Evolutionary conservation across 129 eudicot genomes (phyloP).

Genomic region (Sambucus nigra): DNA sequence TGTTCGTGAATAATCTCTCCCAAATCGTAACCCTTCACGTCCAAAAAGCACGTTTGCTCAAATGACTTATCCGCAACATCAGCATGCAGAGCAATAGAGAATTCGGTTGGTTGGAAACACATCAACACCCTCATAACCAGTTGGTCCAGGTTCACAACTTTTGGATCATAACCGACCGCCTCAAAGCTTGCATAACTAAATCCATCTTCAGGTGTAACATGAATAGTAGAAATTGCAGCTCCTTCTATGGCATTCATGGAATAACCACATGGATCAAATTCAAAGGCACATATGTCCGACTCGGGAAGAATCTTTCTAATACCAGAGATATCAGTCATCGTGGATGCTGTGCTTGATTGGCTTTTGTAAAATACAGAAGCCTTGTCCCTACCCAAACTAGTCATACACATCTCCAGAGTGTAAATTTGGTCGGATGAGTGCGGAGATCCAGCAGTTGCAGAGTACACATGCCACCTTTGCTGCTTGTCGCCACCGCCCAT

Average conservation of each 20-base stretch:
- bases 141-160: constrained; percentile 8
- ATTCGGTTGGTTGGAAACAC: constrained; percentile 25
- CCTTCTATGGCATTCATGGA: constrained; percentile 31
- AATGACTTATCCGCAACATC: constrained; percentile 12
- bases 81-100: constrained; percentile 24
- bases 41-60: constrained; percentile 13
- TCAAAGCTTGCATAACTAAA: constrained; percentile 34
- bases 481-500: constrained; percentile 58
- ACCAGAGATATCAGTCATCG: constrained; percentile 27
- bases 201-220: constrained; percentile 29
- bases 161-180: constrained; percentile 25
- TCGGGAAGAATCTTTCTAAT: constrained; percentile 28
- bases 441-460: constrained; percentile 16
- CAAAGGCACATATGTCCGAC: constrained; percentile 29
- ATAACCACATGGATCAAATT: constrained; percentile 34
- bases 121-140: constrained; percentile 22
- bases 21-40: constrained; percentile 22
- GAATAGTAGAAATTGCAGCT: constrained; percentile 26
- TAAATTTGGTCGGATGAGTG: constrained; percentile 9
- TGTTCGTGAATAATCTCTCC: constrained; percentile 23
- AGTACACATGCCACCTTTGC: constrained; percentile 62
- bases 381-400: constrained; percentile 21
- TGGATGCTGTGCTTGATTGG: constrained; percentile 24
- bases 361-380: constrained; percentile 27
- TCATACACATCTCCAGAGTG: constrained; percentile 33